Evolutionary conservation across 805 yeast genomes (phyloP), one percentile per base, ranked within the genome.

Genomic region (Candida fluviatilis): DNA sequence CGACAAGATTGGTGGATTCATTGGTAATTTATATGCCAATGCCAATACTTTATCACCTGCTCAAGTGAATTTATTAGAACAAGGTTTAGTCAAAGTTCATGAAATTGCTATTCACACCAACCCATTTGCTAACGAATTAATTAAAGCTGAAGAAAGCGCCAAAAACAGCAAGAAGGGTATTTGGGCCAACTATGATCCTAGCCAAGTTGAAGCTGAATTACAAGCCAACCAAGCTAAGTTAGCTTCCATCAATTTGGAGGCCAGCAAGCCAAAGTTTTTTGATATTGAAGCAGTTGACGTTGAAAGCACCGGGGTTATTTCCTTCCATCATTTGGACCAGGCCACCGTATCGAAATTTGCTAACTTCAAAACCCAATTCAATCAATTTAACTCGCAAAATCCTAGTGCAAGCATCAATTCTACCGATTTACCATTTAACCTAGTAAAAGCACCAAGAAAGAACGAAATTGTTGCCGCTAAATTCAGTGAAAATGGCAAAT

Each of bases 1-100:
- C 37, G 96, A 88, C 56, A 84, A 80, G 53, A 69, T 81, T 39
- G 95, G 95, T 41, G 86, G 84, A 0, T 88, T 88, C 52, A 77
- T 85, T 52, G 93, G 95, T 34, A 77, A 80, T 51, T 50, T 85
- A 36, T 83, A 64, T 53, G 51, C 77, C 8, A 74, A 73, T 11
- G 71, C 77, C 2, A 68, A 66, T 32, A 64, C 67, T 21, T 48
- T 56, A 23, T 42, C 46, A 15, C 89, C 87, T 16, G 69, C 78
- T 45, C 90, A 83, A 50, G 63, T 71, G 11, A 58, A 64, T 15
- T 66, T 87, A 37, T 64, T 84, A 41, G 68, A 69, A 21, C 73
- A 74, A 37, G 96, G 95, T 2, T 71, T 75, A 38, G 84, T 76
- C 17, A 69, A 75, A 46, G 60, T 78, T 10, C 91, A 86, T 51